phyloP scores from a whole-genome alignment of 345 rosid species.

The Psidium guajava region DNA sequence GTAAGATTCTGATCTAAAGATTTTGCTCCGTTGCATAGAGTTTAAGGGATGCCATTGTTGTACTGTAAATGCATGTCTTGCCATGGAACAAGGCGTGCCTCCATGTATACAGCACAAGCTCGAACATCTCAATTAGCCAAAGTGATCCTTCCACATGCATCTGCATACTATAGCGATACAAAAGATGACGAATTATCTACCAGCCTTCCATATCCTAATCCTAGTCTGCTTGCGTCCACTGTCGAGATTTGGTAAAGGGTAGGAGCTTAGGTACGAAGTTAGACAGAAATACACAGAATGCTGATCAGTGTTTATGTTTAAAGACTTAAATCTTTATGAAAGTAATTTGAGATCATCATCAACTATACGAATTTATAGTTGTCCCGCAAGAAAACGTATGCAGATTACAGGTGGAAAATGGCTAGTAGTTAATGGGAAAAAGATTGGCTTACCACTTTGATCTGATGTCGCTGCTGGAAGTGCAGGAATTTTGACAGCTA shows the following conservation, averaged over 20 bases:
- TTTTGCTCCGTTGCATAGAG: background rate
- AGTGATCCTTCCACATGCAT: background rate
- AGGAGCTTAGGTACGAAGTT: background rate
- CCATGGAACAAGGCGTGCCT: background rate
- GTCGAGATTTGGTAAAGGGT: background rate
- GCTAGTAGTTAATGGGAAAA: background rate
- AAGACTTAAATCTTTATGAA: background rate
- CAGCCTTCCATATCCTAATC: background rate
- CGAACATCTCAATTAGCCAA: background rate
- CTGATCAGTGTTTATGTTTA: background rate
- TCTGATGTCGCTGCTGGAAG: constrained; percentile 89
- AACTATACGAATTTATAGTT: background rate
- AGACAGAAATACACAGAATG: background rate
- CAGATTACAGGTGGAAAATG: background rate
- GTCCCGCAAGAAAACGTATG: background rate
- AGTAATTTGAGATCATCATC: background rate
- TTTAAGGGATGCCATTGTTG: background rate
- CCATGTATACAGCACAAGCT: background rate
- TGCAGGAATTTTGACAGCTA: constrained; percentile 84
- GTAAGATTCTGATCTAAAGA: background rate
- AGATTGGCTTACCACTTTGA: constrained; percentile 44
- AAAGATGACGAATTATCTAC: background rate
- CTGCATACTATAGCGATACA: background rate
- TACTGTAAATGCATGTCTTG: background rate
- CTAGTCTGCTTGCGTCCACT: background rate